Percentiles rank a stretch among this genome's conserved stretches.
phyloP scores from a whole-genome alignment of 176 grass and related monocot genomes.

The Melocanna baccifera region DNA sequence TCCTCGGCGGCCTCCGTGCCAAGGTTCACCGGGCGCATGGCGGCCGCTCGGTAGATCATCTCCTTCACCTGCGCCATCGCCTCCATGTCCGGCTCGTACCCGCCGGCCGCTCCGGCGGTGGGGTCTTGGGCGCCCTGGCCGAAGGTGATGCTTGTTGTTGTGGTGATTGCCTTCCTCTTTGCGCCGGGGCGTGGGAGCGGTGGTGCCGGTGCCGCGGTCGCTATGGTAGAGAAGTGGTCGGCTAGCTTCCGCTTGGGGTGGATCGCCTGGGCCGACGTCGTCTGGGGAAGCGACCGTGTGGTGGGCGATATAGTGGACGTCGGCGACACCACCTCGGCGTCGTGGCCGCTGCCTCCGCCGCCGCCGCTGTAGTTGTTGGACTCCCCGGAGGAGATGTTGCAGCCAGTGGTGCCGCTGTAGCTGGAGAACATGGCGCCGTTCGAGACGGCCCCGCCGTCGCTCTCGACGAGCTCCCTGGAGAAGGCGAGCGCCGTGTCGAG shows the following conservation, averaged over 20 bases:
- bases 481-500: constrained; percentile 42
- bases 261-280: not conserved
- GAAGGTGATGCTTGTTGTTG: constrained; percentile 45
- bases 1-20: constrained; percentile 13
- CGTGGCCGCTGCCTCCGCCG: constrained; percentile 26
- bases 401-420: constrained; percentile 44
- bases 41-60: constrained; percentile 79
- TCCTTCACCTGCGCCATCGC: constrained; percentile 85
- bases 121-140: not conserved
- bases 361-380: constrained; percentile 49
- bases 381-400: constrained; percentile 81
- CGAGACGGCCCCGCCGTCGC: constrained; percentile 4
- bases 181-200: not conserved
- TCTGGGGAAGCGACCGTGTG: not conserved
- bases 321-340: constrained; percentile 60
- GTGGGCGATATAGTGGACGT: constrained; percentile 50
- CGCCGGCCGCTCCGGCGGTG: not conserved
- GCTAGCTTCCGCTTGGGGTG: constrained; percentile 36
- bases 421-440: constrained; percentile 46
- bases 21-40: constrained; percentile 67
- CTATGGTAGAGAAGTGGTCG: constrained; percentile 7
- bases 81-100: constrained; percentile 72
- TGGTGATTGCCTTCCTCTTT: constrained; percentile 5
- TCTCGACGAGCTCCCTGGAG: constrained; percentile 22
- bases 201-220: not conserved